Conservation (phyloP, 768 basidiomycete species). For the Termitomyces sp. region DNA sequence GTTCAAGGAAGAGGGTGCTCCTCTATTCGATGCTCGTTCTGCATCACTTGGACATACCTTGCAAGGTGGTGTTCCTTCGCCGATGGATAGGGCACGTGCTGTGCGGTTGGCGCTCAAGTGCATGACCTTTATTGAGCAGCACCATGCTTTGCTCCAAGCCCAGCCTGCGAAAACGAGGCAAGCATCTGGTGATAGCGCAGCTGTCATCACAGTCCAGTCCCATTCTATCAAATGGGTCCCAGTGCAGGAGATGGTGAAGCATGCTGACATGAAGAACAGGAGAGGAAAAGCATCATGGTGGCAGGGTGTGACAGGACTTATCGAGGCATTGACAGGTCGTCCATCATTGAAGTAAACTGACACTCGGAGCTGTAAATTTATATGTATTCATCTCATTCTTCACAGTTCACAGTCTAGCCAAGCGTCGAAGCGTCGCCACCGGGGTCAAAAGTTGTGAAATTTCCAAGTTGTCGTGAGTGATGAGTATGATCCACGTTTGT, state of each 20-base stretch:
- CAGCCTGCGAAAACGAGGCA: slow-evolving; percentile 51
- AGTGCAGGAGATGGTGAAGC: slow-evolving; percentile 76
- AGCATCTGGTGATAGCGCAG: slow-evolving; percentile 65
- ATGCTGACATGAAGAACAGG: slow-evolving; percentile 90
- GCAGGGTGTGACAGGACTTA: slow-evolving; percentile 61
- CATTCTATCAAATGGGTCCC: slow-evolving; percentile 79
- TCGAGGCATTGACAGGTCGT: slow-evolving; percentile 69
- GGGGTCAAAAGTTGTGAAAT: slow-evolving; percentile 4
- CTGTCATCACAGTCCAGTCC: slow-evolving; percentile 89
- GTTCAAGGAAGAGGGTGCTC: slow-evolving; percentile 90
- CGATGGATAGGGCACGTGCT: slow-evolving; percentile 88
- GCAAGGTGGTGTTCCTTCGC: slow-evolving; percentile 94
- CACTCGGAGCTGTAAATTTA: slow-evolving; percentile 3
- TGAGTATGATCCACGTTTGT: not conserved
- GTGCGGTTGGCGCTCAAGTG: slow-evolving; percentile 87
- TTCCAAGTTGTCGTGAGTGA: too few species aligned
- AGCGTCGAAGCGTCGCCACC: not conserved
- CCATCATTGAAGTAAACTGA: slow-evolving; percentile 47
- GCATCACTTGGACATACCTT: slow-evolving; percentile 97
- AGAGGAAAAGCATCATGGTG: slow-evolving; percentile 82
- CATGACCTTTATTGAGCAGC: slow-evolving; percentile 90
- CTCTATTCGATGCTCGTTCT: slow-evolving; percentile 88
- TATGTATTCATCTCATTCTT: not conserved
- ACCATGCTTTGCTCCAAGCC: slow-evolving; percentile 54
- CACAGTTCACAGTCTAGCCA: slow-evolving; percentile 1